phyloP scores from a whole-genome alignment of 345 rosid genomes.

The Crucihimalaya himalaica region DNA sequence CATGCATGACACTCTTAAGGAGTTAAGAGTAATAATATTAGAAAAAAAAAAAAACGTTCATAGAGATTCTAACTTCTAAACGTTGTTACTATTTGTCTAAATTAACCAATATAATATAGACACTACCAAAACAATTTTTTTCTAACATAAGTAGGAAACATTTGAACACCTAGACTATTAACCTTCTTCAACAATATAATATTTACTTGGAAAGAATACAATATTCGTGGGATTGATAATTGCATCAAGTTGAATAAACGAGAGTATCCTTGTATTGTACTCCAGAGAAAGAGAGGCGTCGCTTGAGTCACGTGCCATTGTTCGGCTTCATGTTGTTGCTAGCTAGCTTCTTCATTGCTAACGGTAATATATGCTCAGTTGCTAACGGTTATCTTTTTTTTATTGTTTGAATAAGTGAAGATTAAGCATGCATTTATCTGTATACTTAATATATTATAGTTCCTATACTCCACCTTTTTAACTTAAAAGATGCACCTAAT shows the following conservation, averaged over 20 bases:
- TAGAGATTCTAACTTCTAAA: too few species aligned
- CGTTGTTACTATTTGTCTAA: neutral
- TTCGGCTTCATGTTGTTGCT: conserved; percentile 11
- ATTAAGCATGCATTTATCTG: conserved; percentile 7
- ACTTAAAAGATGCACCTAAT: conserved; percentile 27
- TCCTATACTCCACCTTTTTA: conserved; percentile 6
- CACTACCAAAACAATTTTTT: neutral
- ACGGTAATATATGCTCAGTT: conserved; percentile 31
- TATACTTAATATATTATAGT: conserved; percentile 7
- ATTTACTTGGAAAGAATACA: neutral
- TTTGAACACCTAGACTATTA: neutral
- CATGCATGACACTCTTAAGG: neutral
- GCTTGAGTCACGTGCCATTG: conserved; percentile 41
- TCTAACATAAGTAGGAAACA: neutral
- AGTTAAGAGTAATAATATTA: neutral
- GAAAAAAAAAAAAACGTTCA: neutral
- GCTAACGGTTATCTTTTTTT: conserved; percentile 35
- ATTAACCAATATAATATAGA: neutral
- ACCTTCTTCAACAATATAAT: neutral
- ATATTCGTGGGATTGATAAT: conserved; percentile 7
- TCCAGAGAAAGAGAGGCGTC: neutral
- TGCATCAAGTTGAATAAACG: conserved; percentile 13
- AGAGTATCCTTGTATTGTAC: neutral
- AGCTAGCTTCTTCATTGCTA: conserved; percentile 25
- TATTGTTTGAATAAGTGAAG: neutral